Conservation (phyloP, 768 basidiomycete species). For the Tubosaeta sp. region DNA sequence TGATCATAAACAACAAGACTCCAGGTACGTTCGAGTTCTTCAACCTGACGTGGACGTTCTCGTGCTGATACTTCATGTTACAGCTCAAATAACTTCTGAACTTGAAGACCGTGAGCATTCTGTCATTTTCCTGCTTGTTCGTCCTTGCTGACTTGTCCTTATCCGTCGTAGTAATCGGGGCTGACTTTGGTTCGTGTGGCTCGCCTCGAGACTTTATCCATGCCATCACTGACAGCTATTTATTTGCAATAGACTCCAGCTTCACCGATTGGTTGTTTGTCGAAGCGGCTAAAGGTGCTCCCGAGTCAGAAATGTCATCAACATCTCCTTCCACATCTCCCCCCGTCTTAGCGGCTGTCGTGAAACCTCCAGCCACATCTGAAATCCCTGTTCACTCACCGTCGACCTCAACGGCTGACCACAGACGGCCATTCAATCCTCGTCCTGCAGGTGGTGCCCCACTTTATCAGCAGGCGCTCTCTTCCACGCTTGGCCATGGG, state of each 20-base stretch:
- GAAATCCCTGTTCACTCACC: constrained; percentile 25
- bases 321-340: constrained; percentile 27
- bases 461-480: constrained; percentile 72
- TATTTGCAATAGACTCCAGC: constrained; percentile 52
- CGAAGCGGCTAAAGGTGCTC: constrained; percentile 69
- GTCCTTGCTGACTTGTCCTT: constrained; percentile 10
- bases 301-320: constrained; percentile 44
- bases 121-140: not conserved
- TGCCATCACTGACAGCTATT: constrained; percentile 2
- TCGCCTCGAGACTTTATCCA: not conserved
- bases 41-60: not conserved
- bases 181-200: constrained; percentile 62
- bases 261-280: constrained; percentile 90
- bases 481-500: constrained; percentile 47
- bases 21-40: constrained; percentile 43
- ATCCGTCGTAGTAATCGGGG: constrained; percentile 56
- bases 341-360: constrained; percentile 20
- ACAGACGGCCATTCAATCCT: constrained; percentile 39
- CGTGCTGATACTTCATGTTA: constrained; percentile 7
- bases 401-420: constrained; percentile 11
- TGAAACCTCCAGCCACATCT: constrained; percentile 28
- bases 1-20: constrained; percentile 92
- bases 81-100: constrained; percentile 85
- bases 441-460: constrained; percentile 42
- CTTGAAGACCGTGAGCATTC: constrained; percentile 66